Evolutionary conservation across 805 yeast species (phyloP).

Genomic region (Zygotorulaspora chibaensis): DNA sequence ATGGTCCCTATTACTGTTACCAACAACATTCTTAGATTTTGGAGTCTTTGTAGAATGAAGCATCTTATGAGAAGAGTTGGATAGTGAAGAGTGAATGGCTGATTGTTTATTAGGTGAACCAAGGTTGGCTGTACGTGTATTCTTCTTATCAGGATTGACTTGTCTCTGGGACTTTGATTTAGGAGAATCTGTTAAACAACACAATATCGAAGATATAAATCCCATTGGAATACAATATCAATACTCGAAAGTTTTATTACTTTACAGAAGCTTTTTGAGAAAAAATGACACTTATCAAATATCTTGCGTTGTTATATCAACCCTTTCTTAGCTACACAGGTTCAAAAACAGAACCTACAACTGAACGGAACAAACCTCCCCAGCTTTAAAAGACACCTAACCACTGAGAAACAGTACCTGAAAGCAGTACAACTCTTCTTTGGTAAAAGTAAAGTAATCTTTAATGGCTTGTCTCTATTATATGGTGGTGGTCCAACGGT

Average conservation of each 20-base stretch:
- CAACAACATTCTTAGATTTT: neutral
- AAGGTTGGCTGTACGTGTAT: neutral
- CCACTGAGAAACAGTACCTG: too few relatives aligned
- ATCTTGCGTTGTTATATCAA: too few relatives aligned
- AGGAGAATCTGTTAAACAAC: constrained; percentile 18
- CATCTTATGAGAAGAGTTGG: constrained; percentile 18
- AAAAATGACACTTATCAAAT: neutral
- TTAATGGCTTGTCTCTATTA: neutral
- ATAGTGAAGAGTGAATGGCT: constrained; percentile 15
- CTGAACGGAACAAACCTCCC: neutral
- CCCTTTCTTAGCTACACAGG: too few relatives aligned
- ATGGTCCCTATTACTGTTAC: neutral
- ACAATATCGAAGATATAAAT: constrained; percentile 31
- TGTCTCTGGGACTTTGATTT: constrained; percentile 15
- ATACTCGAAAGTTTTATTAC: neutral
- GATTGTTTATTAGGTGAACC: constrained; percentile 6
- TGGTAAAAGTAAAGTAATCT: neutral
- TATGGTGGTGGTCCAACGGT: neutral
- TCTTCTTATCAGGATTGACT: constrained; percentile 3
- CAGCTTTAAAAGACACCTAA: too few relatives aligned
- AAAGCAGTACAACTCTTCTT: too few relatives aligned
- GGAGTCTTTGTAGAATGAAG: constrained; percentile 1
- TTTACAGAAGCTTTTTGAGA: neutral
- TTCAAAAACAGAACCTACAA: too few relatives aligned
- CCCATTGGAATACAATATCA: constrained; percentile 30